Percentiles rank a stretch among this genome's conserved stretches.
These are phyloP conservation scores for Geotrichum cucujoidarum DNA, from an alignment of 1,139 yeast species.

Conservation along the genomic window DNA sequence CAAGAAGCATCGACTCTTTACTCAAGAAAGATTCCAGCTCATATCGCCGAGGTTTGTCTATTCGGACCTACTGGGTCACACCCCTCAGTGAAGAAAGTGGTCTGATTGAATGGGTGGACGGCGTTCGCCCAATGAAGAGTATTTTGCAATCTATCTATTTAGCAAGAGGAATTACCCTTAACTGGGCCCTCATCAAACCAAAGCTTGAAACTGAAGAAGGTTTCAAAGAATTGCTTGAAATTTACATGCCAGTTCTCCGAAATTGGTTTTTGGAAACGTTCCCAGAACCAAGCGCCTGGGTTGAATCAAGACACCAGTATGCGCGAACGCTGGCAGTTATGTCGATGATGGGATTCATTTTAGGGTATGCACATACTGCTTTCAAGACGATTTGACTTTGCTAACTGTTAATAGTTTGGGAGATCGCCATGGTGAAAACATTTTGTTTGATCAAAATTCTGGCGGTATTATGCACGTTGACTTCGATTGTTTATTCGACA, in stretches of 20 bases:
- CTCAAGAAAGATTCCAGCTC: constrained; percentile 66
- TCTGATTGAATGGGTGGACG: constrained; percentile 86
- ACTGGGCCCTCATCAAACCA: constrained; percentile 21
- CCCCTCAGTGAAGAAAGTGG: constrained; percentile 87
- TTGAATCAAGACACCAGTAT: constrained; percentile 66
- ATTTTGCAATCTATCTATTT: constrained; percentile 49
- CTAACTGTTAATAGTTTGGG: constrained; percentile 52
- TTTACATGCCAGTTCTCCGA: constrained; percentile 70
- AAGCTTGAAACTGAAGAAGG: constrained; percentile 4
- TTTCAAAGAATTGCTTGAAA: constrained; percentile 27
- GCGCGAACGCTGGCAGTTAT: constrained; percentile 86
- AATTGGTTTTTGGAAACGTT: constrained; percentile 86
- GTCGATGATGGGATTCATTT: constrained; percentile 92
- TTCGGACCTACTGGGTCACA: constrained; percentile 81
- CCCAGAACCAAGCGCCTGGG: constrained; percentile 89
- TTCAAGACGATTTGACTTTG: too few species aligned
- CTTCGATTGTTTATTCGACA: constrained; percentile 92
- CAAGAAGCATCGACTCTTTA: constrained; percentile 77
- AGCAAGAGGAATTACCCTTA: constrained; percentile 36
- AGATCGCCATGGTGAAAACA: constrained; percentile 93
- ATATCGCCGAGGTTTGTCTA: constrained; percentile 61
- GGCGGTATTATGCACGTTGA: constrained; percentile 92
- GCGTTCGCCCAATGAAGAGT: constrained; percentile 74
- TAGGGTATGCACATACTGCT: too few species aligned
- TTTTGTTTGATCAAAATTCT: constrained; percentile 63